A percentile compares a stretch with the other conserved stretches of the same genome.
Conservation (phyloP, 805 yeast genomes). For the Ogataea sp. region DNA sequence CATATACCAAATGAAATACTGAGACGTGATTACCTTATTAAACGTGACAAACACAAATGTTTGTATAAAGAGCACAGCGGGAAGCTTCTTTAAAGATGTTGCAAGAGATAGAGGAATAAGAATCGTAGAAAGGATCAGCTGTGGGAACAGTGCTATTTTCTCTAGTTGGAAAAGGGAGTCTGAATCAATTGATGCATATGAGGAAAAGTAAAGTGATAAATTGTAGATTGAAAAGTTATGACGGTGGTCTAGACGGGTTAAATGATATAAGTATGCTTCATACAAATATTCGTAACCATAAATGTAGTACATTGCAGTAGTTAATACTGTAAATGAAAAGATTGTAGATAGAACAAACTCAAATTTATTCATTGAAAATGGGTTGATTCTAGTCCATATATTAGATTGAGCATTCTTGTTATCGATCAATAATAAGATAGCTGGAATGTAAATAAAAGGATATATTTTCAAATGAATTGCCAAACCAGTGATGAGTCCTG, state of each 20-base stretch:
- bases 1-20: conserved; percentile 92
- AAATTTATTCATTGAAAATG: conserved; percentile 36
- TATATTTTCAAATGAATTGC: conserved; percentile 87
- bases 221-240: conserved; percentile 92
- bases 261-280: conserved; percentile 78
- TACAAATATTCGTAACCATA: conserved; percentile 73
- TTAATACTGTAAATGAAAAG: conserved; percentile 37
- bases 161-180: conserved; percentile 13
- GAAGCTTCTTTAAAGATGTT: too few species aligned
- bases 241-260: conserved; percentile 80
- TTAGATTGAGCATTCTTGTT: conserved; percentile 29
- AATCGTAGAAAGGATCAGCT: conserved; percentile 50
- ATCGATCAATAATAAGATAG: too few species aligned
- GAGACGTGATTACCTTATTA: conserved; percentile 86
- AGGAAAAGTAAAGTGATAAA: conserved; percentile 56
- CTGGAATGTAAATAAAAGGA: conserved; percentile 82
- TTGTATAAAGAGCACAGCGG: conserved; percentile 60
- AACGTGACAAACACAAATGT: conserved; percentile 71
- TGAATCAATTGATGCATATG: too few species aligned
- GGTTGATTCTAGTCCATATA: conserved; percentile 23
- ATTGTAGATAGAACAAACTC: conserved; percentile 32
- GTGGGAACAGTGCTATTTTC: conserved; percentile 76
- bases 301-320: conserved; percentile 50
- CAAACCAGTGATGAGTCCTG: conserved; percentile 54
- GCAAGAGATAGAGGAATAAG: too few species aligned